These are phyloP conservation scores for Saitozyma sp. DNA, from an alignment of 768 basidiomycete genomes.

Conservation along the genomic window DNA sequence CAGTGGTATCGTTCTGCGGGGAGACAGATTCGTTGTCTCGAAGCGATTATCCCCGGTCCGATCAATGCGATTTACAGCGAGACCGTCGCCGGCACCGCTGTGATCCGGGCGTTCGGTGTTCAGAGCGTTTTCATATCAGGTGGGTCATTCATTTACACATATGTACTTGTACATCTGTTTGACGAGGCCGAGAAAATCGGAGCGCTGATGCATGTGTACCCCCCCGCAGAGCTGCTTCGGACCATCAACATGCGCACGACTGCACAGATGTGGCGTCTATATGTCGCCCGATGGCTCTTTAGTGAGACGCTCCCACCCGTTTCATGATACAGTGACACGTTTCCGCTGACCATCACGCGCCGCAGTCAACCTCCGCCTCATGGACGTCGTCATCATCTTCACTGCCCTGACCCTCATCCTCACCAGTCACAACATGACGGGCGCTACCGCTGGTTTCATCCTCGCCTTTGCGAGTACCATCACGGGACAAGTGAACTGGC, in stretches of 20 bases:
- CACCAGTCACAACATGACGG: conserved; percentile 17
- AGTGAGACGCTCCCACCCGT: background rate
- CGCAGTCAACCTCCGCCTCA: conserved; percentile 20
- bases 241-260: conserved; percentile 3
- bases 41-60: conserved; percentile 28
- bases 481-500: conserved; percentile 19
- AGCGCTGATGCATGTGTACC: background rate
- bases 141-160: conserved; percentile 2
- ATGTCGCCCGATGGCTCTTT: conserved; percentile 2
- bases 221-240: background rate
- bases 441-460: conserved; percentile 34
- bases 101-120: conserved; percentile 40
- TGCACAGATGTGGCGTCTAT: conserved; percentile 5
- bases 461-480: conserved; percentile 31
- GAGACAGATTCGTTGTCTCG: conserved; percentile 30
- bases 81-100: conserved; percentile 39
- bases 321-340: background rate
- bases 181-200: no score
- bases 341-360: background rate
- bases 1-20: conserved; percentile 27
- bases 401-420: conserved; percentile 24
- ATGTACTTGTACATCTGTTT: background rate
- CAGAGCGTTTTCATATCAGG: conserved; percentile 33
- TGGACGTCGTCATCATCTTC: conserved; percentile 25
- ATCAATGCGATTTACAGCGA: conserved; percentile 44